phyloP scores from a whole-genome alignment of 306 rosid species.

The Ormosia emarginata region DNA sequence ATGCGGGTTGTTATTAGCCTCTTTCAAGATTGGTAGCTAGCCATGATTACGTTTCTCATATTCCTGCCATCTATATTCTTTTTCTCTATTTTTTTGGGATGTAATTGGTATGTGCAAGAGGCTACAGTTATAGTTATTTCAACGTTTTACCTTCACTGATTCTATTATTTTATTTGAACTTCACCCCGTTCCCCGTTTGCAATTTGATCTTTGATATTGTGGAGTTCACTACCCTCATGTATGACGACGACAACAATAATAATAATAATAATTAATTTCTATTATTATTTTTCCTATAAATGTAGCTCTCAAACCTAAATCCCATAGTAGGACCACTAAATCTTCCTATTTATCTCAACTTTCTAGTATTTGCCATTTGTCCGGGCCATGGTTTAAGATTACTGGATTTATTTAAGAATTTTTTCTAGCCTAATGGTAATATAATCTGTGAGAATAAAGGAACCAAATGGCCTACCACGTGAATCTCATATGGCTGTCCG shows the following conservation, averaged over 20 bases:
- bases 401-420: not conserved
- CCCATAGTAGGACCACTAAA: not conserved
- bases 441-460: not conserved
- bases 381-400: not conserved
- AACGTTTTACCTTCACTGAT: conserved; percentile 17
- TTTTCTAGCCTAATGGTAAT: too few species aligned
- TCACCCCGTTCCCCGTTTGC: not conserved
- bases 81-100: conserved; percentile 15
- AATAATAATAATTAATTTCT: not conserved
- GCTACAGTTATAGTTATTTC: conserved; percentile 35
- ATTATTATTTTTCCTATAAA: not conserved
- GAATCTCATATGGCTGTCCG: not conserved
- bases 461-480: not conserved
- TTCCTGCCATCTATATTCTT: conserved; percentile 28
- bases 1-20: conserved; percentile 18
- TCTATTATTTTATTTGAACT: not conserved
- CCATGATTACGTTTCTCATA: conserved; percentile 22
- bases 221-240: not conserved
- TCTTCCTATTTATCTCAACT: not conserved
- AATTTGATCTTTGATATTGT: not conserved
- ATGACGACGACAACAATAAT: too few species aligned
- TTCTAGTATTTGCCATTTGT: not conserved
- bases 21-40: conserved; percentile 14
- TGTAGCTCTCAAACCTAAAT: not conserved
- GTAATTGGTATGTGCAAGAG: conserved; percentile 31